Conservation (phyloP, 2,329 filamentous ascomycete genomes). For the Hirsutella thompsonii region DNA sequence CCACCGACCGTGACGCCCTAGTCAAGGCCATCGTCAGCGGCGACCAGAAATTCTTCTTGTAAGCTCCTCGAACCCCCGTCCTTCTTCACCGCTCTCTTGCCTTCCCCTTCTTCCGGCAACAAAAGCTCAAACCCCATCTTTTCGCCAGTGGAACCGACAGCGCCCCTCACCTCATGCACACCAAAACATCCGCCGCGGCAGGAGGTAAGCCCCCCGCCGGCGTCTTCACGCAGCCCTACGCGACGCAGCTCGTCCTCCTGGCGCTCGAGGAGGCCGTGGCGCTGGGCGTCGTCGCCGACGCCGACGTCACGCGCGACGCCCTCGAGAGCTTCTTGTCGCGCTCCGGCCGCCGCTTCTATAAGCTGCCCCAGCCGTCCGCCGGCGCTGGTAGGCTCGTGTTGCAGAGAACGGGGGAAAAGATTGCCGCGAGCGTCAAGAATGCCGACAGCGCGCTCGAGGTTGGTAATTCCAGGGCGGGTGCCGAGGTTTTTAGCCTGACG, state of each 20-base stretch:
- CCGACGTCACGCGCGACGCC: constrained; percentile 39
- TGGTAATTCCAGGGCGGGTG: neutral
- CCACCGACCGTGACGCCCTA: constrained; percentile 49
- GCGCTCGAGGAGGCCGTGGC: constrained; percentile 49
- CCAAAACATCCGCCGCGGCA: constrained; percentile 32
- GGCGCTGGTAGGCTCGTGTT: neutral
- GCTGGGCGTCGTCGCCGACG: constrained; percentile 35
- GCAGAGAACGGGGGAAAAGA: neutral
- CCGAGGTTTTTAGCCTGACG: neutral
- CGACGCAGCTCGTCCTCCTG: constrained; percentile 48
- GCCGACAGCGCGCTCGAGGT: neutral
- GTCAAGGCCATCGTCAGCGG: constrained; percentile 49
- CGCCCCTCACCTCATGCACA: constrained; percentile 48
- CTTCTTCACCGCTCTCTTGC: neutral
- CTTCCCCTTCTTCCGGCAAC: neutral
- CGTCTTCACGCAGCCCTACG: constrained; percentile 68
- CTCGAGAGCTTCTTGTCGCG: constrained; percentile 41
- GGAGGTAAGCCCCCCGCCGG: constrained; percentile 54
- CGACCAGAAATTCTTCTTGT: constrained; percentile 53
- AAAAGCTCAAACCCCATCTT: too few relatives aligned
- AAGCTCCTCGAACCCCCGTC: neutral
- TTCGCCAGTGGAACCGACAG: constrained; percentile 42
- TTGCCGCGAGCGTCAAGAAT: neutral
- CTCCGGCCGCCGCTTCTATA: constrained; percentile 42
- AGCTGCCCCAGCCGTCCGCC: neutral